These are phyloP conservation scores for Neonectria faginata DNA, from an alignment of 2,329 filamentous ascomycete genomes.

Conservation along the genomic window DNA sequence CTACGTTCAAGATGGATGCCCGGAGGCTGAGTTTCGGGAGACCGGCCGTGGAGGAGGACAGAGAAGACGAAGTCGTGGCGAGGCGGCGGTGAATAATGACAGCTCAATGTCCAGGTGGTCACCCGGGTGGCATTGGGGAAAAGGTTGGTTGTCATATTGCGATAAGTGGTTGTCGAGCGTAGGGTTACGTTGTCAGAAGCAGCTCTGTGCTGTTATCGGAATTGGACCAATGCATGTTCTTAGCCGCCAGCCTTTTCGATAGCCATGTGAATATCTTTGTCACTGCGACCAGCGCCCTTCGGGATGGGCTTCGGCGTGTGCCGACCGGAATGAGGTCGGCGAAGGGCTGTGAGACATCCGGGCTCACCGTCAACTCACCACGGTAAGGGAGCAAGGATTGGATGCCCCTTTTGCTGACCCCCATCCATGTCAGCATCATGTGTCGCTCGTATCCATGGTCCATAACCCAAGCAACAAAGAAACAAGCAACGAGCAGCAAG, in stretches of 20 bases:
- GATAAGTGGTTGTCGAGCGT: slow-evolving; percentile 2
- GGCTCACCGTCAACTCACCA: slow-evolving; percentile 20
- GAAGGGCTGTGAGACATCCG: slow-evolving; percentile 9
- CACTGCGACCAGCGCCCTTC: background rate
- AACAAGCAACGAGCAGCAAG: slow-evolving; percentile 14
- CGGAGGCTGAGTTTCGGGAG: slow-evolving; percentile 25
- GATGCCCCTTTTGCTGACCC: background rate
- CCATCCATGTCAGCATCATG: slow-evolving; percentile 32
- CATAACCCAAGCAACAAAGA: slow-evolving; percentile 5
- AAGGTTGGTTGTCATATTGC: slow-evolving; percentile 17
- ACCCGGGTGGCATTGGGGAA: slow-evolving; percentile 14
- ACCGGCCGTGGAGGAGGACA: slow-evolving; percentile 4
- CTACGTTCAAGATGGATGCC: slow-evolving; percentile 35
- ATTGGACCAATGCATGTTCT: background rate
- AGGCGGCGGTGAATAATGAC: slow-evolving; percentile 28
- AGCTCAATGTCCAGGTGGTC: slow-evolving; percentile 14
- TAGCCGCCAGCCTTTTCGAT: background rate
- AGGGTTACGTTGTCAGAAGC: slow-evolving; percentile 8
- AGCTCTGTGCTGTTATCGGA: background rate
- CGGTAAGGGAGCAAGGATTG: background rate
- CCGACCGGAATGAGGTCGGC: slow-evolving; percentile 3
- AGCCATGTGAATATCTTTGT: background rate
- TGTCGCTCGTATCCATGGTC: slow-evolving; percentile 9
- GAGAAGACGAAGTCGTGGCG: slow-evolving; percentile 34
- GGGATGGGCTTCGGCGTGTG: background rate